Conservation (phyloP, 2,329 filamentous ascomycete species). For the Blumeria hordei region DNA sequence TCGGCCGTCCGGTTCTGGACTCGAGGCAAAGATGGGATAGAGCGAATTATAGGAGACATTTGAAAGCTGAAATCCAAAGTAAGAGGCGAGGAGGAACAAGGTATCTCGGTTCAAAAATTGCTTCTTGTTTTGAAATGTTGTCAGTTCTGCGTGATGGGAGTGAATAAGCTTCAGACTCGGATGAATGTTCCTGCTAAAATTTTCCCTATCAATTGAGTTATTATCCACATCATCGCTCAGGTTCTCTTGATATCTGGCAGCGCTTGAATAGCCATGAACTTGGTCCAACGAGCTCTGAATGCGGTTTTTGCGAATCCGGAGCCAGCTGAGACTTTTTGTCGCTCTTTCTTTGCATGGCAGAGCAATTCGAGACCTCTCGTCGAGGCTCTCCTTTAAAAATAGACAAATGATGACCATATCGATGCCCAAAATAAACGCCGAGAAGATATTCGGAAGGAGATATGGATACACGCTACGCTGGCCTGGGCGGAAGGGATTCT, state of each 20-base stretch:
- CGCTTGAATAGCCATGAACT: conserved; percentile 7
- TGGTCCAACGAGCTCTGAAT: conserved; percentile 15
- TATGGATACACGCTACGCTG: conserved; percentile 48
- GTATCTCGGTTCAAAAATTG: conserved; percentile 48
- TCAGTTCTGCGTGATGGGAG: conserved; percentile 22
- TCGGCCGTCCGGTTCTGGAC: conserved; percentile 51
- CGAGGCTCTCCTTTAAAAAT: conserved; percentile 69
- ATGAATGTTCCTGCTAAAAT: conserved; percentile 11
- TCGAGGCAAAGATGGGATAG: conserved; percentile 78
- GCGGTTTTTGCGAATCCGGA: conserved; percentile 42
- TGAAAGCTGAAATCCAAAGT: conserved; percentile 77
- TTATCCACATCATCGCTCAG: conserved; percentile 19
- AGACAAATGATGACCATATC: conserved; percentile 53
- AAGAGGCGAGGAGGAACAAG: conserved; percentile 56
- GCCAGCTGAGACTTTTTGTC: conserved; percentile 35
- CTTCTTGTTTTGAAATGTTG: conserved; percentile 25
- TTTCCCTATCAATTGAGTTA: conserved; percentile 11
- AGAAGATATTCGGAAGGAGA: conserved; percentile 59
- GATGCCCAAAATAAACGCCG: conserved; percentile 43
- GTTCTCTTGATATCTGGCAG: conserved; percentile 10
- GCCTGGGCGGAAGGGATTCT: conserved; percentile 24
- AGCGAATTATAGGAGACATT: conserved; percentile 92
- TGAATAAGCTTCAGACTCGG: conserved; percentile 17
- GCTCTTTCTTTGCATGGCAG: conserved; percentile 34
- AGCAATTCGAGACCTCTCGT: conserved; percentile 31